Conservation (phyloP, 306 rosid species). For the Alnus rubra region DNA sequence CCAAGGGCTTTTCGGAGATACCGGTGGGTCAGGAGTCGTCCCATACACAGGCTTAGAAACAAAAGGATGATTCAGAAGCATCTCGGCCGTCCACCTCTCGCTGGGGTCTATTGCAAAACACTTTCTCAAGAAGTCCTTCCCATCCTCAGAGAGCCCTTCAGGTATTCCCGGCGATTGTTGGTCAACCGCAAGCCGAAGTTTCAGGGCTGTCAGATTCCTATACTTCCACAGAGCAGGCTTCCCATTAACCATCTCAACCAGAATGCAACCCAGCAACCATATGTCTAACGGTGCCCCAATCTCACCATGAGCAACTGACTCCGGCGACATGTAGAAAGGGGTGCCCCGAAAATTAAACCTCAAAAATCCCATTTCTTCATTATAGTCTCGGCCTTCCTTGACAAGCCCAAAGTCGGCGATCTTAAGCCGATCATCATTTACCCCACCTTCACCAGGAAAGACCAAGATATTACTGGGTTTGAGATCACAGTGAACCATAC, state of each 20-base stretch:
- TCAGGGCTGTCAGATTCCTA: background rate
- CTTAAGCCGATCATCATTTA: background rate
- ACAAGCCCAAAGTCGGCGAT: slow-evolving; percentile 12
- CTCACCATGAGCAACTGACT: background rate
- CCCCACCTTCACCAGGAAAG: background rate
- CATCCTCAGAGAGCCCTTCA: background rate
- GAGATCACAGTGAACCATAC: slow-evolving; percentile 8
- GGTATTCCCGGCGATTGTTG: slow-evolving; percentile 1
- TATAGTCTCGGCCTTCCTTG: background rate
- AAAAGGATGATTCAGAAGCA: slow-evolving; percentile 21
- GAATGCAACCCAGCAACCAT: slow-evolving; percentile 6
- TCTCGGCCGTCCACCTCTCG: background rate
- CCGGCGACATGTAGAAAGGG: slow-evolving; percentile 13
- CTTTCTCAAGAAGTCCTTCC: slow-evolving; percentile 14
- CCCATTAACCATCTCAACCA: slow-evolving; percentile 11
- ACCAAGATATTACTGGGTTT: slow-evolving; percentile 9
- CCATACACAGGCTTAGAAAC: background rate
- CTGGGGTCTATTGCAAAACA: slow-evolving; percentile 5
- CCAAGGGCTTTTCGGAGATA: too few relatives aligned
- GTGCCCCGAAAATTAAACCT: background rate
- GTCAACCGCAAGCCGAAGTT: background rate
- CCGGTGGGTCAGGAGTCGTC: too few relatives aligned
- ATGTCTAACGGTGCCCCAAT: slow-evolving; percentile 1
- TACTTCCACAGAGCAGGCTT: background rate
- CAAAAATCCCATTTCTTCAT: background rate